Base-by-base conservation (phyloP, 2,329 filamentous ascomycete species). In the Botrytis hyacinthi region DNA sequence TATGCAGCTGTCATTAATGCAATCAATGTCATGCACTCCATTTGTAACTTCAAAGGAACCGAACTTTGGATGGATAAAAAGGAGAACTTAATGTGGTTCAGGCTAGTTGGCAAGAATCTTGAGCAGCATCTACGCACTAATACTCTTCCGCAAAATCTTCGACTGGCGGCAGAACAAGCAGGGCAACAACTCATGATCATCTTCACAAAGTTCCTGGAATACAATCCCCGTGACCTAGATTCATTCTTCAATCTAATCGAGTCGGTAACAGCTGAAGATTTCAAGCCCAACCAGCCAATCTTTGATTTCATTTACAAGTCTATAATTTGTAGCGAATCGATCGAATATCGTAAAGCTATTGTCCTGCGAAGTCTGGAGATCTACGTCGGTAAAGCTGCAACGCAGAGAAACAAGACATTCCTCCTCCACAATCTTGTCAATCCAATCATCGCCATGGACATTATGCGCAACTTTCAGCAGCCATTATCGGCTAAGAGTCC, bases 331-430 rank as follows among this genome's bases (percentile, higher is more conserved):
- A 97, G 88, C 80, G 89, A 94, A 44, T 95, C 93, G 0, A 89
- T 96, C 37, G 94, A 97, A 26, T 96, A 95, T 80, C 95, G 94
- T 87, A 93, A 92, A 78, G 89, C 89, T 7, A 87, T 97, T 2
- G 88, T 98, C 60, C 88, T 95, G 79, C 92, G 93, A 71, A 97
- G 94, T 79, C 88, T 99, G 65, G 95, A 98, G 73, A 86, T 94
- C 0, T 99, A 98, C 81, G 91, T 93, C 10, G 89, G 91, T 68
- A 93, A 92, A 80, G 89, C 86, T 63, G 93, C 91, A 20, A 90
- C 92, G 0, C 96, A 98, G 82, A 95, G 92, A 84, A 93, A 93
- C 62, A 99, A 99, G 82, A 92, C 94, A 70, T 99, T 97, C 81
- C 86, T 97, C 51, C 90, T 99, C 80, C 94, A 94, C 81, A 91